Percentiles rank a stretch among this genome's conserved stretches.
phyloP scores from a whole-genome alignment of 2,329 filamentous ascomycete genomes.

The Sclerotinia subarctica region DNA sequence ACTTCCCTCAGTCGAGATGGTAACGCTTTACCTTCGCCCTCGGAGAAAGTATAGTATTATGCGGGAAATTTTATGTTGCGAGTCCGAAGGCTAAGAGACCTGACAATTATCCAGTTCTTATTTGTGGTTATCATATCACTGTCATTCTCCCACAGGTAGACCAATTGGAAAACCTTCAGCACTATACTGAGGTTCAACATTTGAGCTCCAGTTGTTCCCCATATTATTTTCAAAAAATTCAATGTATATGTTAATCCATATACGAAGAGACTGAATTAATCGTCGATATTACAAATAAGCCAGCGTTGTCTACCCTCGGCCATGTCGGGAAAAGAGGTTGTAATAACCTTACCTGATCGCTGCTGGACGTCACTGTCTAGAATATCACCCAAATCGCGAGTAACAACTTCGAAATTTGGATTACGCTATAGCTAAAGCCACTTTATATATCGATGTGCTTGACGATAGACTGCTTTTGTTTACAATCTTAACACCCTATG shows the following conservation, averaged over 20 bases:
- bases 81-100: rapidly evolving
- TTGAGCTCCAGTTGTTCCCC: neutral
- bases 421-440: too few species aligned
- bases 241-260: neutral
- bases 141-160: neutral
- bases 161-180: neutral
- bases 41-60: too few species aligned
- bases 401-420: too few species aligned
- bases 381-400: neutral
- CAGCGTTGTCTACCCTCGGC: neutral
- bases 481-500: too few species aligned
- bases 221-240: neutral
- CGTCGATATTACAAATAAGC: neutral
- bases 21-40: neutral
- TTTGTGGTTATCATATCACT: too few species aligned
- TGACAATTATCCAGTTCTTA: neutral
- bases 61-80: rapidly evolving
- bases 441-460: too few species aligned
- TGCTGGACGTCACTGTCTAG: neutral
- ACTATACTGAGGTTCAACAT: neutral
- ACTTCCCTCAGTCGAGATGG: neutral
- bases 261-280: neutral
- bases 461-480: too few species aligned
- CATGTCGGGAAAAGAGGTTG: neutral
- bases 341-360: neutral